Percentiles rank a stretch among this genome's conserved stretches.
Conservation (phyloP, 2,329 filamentous ascomycete genomes). For the Akanthomyces uredinophilus region DNA sequence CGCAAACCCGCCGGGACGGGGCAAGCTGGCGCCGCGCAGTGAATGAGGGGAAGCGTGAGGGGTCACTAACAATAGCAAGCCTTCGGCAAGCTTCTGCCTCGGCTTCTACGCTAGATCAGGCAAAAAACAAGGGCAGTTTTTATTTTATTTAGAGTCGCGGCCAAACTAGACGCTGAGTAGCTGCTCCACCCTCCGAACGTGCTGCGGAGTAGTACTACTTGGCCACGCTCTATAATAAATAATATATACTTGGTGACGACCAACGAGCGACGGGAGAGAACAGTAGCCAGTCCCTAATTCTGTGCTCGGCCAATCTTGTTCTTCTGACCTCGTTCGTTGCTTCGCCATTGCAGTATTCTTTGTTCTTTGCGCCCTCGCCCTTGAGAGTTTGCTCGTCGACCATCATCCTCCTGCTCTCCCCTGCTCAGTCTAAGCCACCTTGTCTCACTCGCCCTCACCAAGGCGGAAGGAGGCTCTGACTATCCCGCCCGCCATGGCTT, state of each 20-base stretch:
- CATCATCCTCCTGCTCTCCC: neutral
- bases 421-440: neutral
- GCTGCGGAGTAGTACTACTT: neutral
- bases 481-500: neutral
- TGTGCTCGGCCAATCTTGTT: neutral
- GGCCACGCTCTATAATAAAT: neutral
- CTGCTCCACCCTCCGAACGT: neutral
- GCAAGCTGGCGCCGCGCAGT: neutral
- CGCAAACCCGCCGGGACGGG: neutral
- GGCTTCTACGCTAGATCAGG: constrained; percentile 3
- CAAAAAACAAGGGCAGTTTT: neutral
- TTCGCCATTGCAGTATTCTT: neutral
- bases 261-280: neutral
- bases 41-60: constrained; percentile 12
- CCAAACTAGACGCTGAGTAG: neutral
- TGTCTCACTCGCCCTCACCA: constrained; percentile 7
- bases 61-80: neutral
- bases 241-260: neutral
- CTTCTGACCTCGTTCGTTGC: neutral
- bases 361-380: neutral
- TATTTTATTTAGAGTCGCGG: neutral
- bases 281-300: too few relatives aligned
- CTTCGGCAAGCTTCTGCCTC: constrained; percentile 6
- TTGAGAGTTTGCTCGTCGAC: neutral
- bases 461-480: neutral